These are phyloP conservation scores for Hirsutella thompsonii DNA, from an alignment of 2,329 filamentous ascomycete genomes.

Conservation along the genomic window DNA sequence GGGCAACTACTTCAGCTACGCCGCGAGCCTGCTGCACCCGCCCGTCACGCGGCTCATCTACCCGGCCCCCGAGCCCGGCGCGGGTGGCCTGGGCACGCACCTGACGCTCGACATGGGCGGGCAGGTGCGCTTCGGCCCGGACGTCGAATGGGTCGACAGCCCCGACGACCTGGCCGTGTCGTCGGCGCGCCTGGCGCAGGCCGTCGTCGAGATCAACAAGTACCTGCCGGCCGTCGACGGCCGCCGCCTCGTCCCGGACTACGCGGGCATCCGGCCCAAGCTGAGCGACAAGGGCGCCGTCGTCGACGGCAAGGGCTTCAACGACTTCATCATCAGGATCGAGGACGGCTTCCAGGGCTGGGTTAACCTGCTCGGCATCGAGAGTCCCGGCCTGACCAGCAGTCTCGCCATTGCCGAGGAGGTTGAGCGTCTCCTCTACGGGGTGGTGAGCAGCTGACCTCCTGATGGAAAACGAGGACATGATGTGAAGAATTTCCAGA, in stretches of 20 bases:
- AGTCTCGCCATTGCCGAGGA: slow-evolving; percentile 72
- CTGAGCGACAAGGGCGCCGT: slow-evolving; percentile 47
- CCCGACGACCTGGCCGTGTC: slow-evolving; percentile 60
- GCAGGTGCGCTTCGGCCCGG: slow-evolving; percentile 80
- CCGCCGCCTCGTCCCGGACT: slow-evolving; percentile 60
- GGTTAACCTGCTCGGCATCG: slow-evolving; percentile 83
- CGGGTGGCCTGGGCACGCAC: slow-evolving; percentile 81
- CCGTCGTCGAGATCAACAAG: slow-evolving; percentile 59
- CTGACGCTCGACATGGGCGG: slow-evolving; percentile 81
- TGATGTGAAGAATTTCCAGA: too few species aligned
- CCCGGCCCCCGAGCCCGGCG: slow-evolving; percentile 70
- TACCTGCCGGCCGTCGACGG: slow-evolving; percentile 68
- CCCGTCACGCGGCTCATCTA: slow-evolving; percentile 65
- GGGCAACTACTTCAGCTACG: slow-evolving; percentile 88
- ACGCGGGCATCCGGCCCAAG: slow-evolving; percentile 87
- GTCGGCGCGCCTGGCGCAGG: slow-evolving; percentile 46
- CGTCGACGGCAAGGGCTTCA: slow-evolving; percentile 53
- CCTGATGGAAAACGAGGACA: too few species aligned
- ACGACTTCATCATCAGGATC: slow-evolving; percentile 70
- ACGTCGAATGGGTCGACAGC: slow-evolving; percentile 80
- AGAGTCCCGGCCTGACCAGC: slow-evolving; percentile 85
- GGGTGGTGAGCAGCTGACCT: slow-evolving; percentile 4
- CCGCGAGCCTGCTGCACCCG: slow-evolving; percentile 39
- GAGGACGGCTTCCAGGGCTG: slow-evolving; percentile 73
- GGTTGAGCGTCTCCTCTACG: slow-evolving; percentile 44